Conservation (phyloP, 169 alveolate genomes). For the Perkinsus marinus region DNA sequence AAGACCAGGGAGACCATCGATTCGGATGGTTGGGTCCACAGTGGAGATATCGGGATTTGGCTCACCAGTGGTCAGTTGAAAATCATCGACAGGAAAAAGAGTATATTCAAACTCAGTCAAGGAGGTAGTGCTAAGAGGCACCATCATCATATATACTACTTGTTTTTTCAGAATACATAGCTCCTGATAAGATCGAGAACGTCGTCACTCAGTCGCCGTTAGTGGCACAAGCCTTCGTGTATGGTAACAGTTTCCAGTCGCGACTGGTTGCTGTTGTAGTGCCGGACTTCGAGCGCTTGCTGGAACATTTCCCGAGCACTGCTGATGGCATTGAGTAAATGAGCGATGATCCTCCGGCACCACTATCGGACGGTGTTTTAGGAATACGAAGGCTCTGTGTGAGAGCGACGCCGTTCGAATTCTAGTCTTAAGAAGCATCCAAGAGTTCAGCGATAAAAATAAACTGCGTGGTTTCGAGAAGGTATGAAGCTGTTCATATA, state of each 20-base stretch:
- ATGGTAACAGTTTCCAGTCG: conserved; percentile 66
- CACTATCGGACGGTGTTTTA: neutral
- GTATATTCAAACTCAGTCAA: conserved; percentile 52
- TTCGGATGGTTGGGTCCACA: conserved; percentile 74
- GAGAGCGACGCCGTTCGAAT: neutral
- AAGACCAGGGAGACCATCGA: conserved; percentile 60
- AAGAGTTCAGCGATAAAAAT: neutral
- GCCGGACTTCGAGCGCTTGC: conserved; percentile 17
- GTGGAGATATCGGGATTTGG: conserved; percentile 76
- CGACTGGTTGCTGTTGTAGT: conserved; percentile 53
- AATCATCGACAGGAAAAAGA: conserved; percentile 72
- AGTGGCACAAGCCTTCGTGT: conserved; percentile 62
- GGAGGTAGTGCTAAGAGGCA: neutral
- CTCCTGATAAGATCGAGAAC: conserved; percentile 75
- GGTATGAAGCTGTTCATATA: neutral
- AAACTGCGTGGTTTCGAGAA: neutral
- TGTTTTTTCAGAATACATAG: conserved; percentile 74
- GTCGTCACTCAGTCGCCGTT: conserved; percentile 49
- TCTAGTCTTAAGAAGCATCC: neutral
- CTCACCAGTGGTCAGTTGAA: conserved; percentile 55
- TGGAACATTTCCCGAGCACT: conserved; percentile 6
- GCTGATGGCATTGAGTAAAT: neutral
- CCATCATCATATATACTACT: neutral
- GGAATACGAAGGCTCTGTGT: neutral
- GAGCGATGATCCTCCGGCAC: neutral